A percentile compares a stretch with the other conserved stretches of the same genome.
These are phyloP conservation scores for Fusarium drepaniforme DNA, from an alignment of 2,329 filamentous ascomycete genomes.

Conservation along the genomic window DNA sequence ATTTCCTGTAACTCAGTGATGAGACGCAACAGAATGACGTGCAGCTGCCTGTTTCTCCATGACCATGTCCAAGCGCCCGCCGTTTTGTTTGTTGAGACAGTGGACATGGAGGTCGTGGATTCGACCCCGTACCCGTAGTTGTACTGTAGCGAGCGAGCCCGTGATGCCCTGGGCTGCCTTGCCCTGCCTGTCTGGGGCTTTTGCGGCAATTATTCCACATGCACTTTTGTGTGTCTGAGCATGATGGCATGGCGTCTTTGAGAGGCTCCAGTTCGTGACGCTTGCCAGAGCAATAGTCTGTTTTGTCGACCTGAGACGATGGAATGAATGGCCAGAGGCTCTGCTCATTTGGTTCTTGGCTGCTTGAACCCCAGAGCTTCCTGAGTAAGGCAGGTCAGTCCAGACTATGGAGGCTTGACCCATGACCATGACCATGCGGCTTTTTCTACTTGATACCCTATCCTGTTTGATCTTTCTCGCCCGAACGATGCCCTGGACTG, in stretches of 20 bases:
- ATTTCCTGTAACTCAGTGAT: constrained; percentile 13
- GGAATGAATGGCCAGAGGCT: constrained; percentile 30
- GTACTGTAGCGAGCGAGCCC: background rate
- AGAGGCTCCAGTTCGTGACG: constrained; percentile 19
- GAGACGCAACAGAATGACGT: constrained; percentile 28
- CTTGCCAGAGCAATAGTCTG: constrained; percentile 19
- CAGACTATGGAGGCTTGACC: constrained; percentile 16
- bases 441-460: constrained; percentile 19
- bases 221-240: constrained; percentile 9
- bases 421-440: constrained; percentile 31
- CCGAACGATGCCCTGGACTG: constrained; percentile 21
- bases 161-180: background rate
- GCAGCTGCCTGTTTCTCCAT: constrained; percentile 26
- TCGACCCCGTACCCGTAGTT: background rate
- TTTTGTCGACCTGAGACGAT: constrained; percentile 7
- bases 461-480: constrained; percentile 26
- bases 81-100: constrained; percentile 19
- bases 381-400: constrained; percentile 8
- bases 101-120: background rate
- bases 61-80: constrained; percentile 29
- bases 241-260: constrained; percentile 32
- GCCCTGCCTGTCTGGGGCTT: constrained; percentile 1
- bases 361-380: constrained; percentile 22
- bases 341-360: constrained; percentile 32
- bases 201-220: constrained; percentile 35